Evolutionary conservation across 352 stramenopile species (phyloP), one percentile per base, ranked within the genome.

Genomic region (Phytophthora brassicae): DNA sequence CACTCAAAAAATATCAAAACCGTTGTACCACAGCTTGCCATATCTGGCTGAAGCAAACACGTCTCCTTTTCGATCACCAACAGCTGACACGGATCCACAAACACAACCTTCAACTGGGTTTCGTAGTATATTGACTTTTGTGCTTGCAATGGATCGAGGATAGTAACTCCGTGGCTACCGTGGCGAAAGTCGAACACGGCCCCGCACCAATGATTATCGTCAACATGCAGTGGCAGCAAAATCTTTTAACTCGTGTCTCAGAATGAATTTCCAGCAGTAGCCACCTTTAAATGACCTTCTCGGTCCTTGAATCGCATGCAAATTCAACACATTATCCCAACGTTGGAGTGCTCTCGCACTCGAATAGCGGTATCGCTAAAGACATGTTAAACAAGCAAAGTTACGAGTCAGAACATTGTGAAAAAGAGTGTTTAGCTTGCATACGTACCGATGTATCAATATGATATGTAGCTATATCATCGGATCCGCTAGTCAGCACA

Each of bases 151-250:
- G 48, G 48, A 23, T 46, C 48, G 11, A 36, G 19, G 0, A 56
- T 24, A 6, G 33, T 46, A 14, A 56, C 46, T 44, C 33, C 31
- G 3, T 23, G 4, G 16, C 48, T 45, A 23, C 46, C 48, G 16
- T 35, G 3, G 7, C 22, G 20, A 24, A 56, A 36, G 14, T 44
- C 31, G 12, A 56, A 36, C 11, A 46, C 22, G 2, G 22, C 48
- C 1, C 48, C 48, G n/a, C 48, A 56, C 48, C 48, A 56, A 9
- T 56, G 48, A 16, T 44, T 46, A 24, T 56, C 19, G 4, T 46
- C 19, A 14, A 56, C 3, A 16, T 56, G 33, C 13, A 56, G 6
- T 36, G 48, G 20, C 13, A 56, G 6, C 3, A 56, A 35, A 24
- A 56, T 17, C 4, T 46, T 12, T 2, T 23, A 0, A 8, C n/a